Conservation (phyloP, 495 filamentous ascomycete species). For the Talaromyces proteolyticus region DNA sequence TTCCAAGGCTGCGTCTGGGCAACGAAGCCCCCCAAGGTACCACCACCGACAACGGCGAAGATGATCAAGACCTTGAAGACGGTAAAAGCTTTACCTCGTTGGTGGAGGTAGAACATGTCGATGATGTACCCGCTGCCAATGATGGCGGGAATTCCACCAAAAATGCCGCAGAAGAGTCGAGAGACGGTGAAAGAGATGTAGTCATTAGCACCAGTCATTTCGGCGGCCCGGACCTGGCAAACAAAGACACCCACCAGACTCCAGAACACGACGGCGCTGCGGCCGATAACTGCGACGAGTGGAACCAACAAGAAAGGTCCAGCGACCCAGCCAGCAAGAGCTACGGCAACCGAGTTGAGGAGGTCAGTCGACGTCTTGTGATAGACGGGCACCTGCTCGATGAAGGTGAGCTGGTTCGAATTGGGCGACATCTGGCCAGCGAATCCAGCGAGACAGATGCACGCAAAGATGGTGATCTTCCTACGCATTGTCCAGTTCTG, state of each 20-base stretch:
- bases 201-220: conserved; percentile 33
- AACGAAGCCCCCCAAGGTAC: conserved; percentile 42
- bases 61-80: conserved; percentile 32
- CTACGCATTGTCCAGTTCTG: conserved; percentile 1
- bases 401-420: neutral
- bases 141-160: conserved; percentile 29
- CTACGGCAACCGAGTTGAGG: conserved; percentile 28
- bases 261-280: conserved; percentile 40
- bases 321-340: conserved; percentile 31
- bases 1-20: conserved; percentile 32
- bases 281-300: conserved; percentile 29
- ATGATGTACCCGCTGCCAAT: conserved; percentile 34
- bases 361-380: conserved; percentile 15
- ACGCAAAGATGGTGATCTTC: conserved; percentile 2
- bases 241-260: conserved; percentile 25
- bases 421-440: conserved; percentile 5
- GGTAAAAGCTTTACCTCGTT: conserved; percentile 39
- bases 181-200: conserved; percentile 40
- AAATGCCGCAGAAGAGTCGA: conserved; percentile 34
- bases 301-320: conserved; percentile 40
- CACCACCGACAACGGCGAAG: conserved; percentile 34
- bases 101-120: conserved; percentile 41
- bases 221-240: conserved; percentile 33
- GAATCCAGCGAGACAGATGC: conserved; percentile 8
- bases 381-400: neutral